These are phyloP conservation scores for Xerophyta viscosa DNA, from an alignment of 106 monocot genomes.

Conservation along the genomic window DNA sequence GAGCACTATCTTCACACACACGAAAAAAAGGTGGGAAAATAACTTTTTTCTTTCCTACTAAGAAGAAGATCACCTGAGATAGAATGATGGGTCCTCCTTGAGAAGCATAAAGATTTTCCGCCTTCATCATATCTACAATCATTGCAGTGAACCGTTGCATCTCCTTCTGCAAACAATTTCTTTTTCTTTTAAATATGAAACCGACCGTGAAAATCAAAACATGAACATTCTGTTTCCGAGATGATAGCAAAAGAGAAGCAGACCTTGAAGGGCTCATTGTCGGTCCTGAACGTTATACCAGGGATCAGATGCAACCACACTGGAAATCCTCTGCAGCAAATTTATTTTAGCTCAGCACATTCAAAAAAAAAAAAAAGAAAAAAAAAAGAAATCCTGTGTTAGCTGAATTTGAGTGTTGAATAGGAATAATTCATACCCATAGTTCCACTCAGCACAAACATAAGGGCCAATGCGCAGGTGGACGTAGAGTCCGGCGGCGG, in stretches of 20 bases:
- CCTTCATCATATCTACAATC: constrained; percentile 82
- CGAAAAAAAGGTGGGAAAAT: no score
- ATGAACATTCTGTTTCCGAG: no score
- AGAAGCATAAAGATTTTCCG: constrained; percentile 83
- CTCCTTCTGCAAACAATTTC: constrained; percentile 45
- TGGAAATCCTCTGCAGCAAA: constrained; percentile 75
- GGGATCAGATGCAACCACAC: constrained; percentile 94
- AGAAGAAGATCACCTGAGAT: constrained; percentile 74
- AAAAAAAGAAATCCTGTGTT: no score
- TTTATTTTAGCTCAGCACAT: no score
- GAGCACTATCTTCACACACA: no score
- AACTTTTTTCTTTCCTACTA: no score
- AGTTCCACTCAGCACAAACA: constrained; percentile 96
- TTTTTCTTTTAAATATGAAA: no score
- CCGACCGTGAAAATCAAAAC: no score
- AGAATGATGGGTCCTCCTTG: constrained; percentile 97
- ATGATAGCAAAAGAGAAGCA: no score
- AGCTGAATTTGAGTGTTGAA: no score
- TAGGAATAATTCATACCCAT: no score
- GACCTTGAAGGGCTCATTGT: constrained; percentile 94
- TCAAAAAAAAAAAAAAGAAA: no score
- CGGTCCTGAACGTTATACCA: constrained; percentile 86
- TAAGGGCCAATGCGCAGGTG: constrained; percentile 94
- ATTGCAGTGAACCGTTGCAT: constrained; percentile 82
- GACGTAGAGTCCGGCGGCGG: constrained; percentile 73